phyloP scores from a whole-genome alignment of 2,329 filamentous ascomycete genomes.

The Thelonectria rubi region DNA sequence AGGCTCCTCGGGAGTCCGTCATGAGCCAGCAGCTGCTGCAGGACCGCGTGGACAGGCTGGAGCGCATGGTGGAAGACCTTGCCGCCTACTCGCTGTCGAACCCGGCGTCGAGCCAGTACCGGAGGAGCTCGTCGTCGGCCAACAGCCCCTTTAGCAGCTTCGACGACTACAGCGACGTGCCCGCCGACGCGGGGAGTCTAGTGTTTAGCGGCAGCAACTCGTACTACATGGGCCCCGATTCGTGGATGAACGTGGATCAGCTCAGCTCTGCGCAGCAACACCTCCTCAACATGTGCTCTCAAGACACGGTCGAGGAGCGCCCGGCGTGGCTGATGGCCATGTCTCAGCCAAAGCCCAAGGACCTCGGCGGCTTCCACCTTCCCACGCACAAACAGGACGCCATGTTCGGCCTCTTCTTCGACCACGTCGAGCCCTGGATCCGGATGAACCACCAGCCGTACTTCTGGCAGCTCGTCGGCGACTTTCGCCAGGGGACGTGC shows the following conservation, averaged over 20 bases:
- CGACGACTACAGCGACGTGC: slow-evolving; percentile 23
- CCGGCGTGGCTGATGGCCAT: slow-evolving; percentile 20
- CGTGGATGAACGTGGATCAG: slow-evolving; percentile 28
- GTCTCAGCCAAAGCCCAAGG: slow-evolving; percentile 15
- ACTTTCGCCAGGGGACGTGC: slow-evolving; percentile 24
- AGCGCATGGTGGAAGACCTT: slow-evolving; percentile 31
- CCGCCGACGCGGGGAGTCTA: slow-evolving; percentile 25
- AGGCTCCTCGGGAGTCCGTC: slow-evolving; percentile 29
- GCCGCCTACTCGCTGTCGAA: slow-evolving; percentile 25
- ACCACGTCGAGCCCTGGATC: slow-evolving; percentile 30
- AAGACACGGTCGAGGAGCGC: slow-evolving; percentile 7
- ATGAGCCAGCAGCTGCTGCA: slow-evolving; percentile 32
- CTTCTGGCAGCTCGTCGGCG: slow-evolving; percentile 28
- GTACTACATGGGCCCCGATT: slow-evolving; percentile 26
- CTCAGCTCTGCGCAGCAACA: slow-evolving; percentile 20
- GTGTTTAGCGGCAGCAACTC: slow-evolving; percentile 19
- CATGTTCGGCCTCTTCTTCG: slow-evolving; percentile 25
- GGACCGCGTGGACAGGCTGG: slow-evolving; percentile 30
- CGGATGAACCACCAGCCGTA: slow-evolving; percentile 25
- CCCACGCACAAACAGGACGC: slow-evolving; percentile 23
- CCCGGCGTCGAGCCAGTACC: slow-evolving; percentile 8
- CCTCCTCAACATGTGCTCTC: slow-evolving; percentile 21
- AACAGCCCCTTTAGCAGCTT: slow-evolving; percentile 29
- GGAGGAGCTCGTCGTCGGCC: slow-evolving; percentile 21
- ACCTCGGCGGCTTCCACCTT: slow-evolving; percentile 23